Conservation (phyloP, 2,329 filamentous ascomycete genomes). For the Xylariaceae sp. region DNA sequence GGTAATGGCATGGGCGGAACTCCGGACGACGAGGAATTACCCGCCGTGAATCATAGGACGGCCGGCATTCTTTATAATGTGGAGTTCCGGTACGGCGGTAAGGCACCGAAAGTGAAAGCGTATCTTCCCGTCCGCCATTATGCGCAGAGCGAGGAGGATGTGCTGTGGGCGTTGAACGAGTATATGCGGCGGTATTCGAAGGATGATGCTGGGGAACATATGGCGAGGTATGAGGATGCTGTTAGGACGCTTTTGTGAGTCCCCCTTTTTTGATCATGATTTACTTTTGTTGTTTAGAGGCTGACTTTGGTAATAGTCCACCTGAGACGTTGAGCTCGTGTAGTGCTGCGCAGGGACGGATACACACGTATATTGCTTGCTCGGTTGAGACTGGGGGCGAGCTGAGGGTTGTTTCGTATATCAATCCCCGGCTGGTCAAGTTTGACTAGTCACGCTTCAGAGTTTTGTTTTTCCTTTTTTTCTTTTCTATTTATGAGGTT, state of each 20-base stretch:
- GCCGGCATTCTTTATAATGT: conserved; percentile 11
- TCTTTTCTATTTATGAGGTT: neutral
- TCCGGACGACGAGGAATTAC: neutral
- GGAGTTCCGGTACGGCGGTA: conserved; percentile 5
- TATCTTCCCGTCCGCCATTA: conserved; percentile 13
- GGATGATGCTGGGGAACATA: neutral
- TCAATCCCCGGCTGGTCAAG: neutral
- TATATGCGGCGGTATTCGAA: conserved; percentile 5
- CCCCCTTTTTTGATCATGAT: neutral
- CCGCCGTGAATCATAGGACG: conserved; percentile 3
- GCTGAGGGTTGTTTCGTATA: neutral
- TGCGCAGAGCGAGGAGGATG: conserved; percentile 8
- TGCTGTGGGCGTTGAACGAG: conserved; percentile 1
- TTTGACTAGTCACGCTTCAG: neutral
- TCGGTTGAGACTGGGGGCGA: neutral
- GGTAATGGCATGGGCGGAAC: neutral
- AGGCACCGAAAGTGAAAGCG: conserved; percentile 2
- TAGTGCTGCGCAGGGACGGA: neutral
- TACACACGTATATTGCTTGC: neutral
- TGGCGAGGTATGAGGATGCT: neutral
- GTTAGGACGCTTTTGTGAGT: neutral
- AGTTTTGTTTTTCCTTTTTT: too few relatives aligned
- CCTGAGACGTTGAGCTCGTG: neutral
- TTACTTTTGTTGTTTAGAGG: too few relatives aligned
- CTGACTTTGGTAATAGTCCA: neutral